A percentile compares a stretch with the other conserved stretches of the same genome.
phyloP scores from a whole-genome alignment of 75 land plant genomes.

The Pinus albicaulis region DNA sequence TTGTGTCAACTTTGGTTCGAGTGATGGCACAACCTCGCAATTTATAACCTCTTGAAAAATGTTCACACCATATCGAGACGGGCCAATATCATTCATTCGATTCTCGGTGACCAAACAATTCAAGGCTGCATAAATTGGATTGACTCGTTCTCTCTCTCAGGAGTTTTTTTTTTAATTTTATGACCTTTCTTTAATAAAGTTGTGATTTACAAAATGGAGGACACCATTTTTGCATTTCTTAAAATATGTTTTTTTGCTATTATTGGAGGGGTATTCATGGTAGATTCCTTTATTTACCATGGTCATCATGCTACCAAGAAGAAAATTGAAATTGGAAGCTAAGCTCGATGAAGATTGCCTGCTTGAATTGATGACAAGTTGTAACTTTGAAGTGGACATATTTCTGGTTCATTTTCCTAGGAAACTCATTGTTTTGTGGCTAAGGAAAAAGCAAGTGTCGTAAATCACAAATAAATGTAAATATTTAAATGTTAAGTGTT shows the following conservation, averaged over 20 bases:
- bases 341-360: slow-evolving; percentile 16
- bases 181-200: slow-evolving; percentile 95
- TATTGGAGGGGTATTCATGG: slow-evolving; percentile 86
- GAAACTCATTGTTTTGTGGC: neutral
- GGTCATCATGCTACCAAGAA: slow-evolving; percentile 71
- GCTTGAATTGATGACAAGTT: neutral
- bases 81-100: slow-evolving; percentile 17
- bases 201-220: slow-evolving; percentile 55
- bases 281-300: slow-evolving; percentile 71
- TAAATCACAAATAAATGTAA: too few relatives aligned
- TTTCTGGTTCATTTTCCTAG: neutral
- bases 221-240: slow-evolving; percentile 82
- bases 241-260: slow-evolving; percentile 89
- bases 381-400: neutral
- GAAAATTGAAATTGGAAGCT: slow-evolving; percentile 64
- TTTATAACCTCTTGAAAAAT: too few relatives aligned
- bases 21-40: too few relatives aligned
- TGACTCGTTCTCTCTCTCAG: slow-evolving; percentile 57
- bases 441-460: too few relatives aligned
- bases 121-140: slow-evolving; percentile 42
- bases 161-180: slow-evolving; percentile 94
- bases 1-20: too few relatives aligned
- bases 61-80: too few relatives aligned
- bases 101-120: slow-evolving; percentile 94
- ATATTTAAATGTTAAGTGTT: too few relatives aligned